Percentiles rank a stretch among this genome's conserved stretches.
Conservation (phyloP, 1,284 basidiomycete species). For the Leucoagaricus sp. region DNA sequence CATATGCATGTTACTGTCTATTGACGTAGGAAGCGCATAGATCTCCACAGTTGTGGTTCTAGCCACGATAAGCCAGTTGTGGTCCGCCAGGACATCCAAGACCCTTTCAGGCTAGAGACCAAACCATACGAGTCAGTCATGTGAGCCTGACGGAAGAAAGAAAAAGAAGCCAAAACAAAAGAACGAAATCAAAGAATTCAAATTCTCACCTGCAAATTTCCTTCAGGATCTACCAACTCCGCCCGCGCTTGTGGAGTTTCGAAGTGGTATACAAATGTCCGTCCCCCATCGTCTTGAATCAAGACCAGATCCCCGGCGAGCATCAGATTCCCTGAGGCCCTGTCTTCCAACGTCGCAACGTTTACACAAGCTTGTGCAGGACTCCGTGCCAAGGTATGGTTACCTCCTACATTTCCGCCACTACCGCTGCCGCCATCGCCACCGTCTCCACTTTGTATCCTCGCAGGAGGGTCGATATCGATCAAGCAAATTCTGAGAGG, state of each 20-base stretch:
- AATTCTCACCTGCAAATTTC: conserved; percentile 4
- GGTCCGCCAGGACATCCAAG: conserved; percentile 39
- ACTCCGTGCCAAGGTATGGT: not conserved
- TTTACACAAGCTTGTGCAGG: conserved; percentile 15
- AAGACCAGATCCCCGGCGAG: conserved; percentile 9
- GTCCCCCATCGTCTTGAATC: conserved; percentile 9
- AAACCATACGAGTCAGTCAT: not conserved
- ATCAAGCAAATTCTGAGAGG: conserved; percentile 12
- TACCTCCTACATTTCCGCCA: not conserved
- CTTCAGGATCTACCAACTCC: conserved; percentile 7
- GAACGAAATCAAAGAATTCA: not conserved
- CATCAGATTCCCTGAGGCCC: conserved; percentile 1
- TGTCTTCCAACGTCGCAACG: conserved; percentile 10
- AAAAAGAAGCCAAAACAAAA: not conserved
- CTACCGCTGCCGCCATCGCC: not conserved
- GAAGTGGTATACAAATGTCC: conserved; percentile 13
- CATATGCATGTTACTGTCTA: conserved; percentile 24
- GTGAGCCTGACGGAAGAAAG: not conserved
- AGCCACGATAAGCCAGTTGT: conserved; percentile 43
- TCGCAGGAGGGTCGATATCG: not conserved
- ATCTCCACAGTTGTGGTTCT: conserved; percentile 42
- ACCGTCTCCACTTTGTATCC: not conserved
- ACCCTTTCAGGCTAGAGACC: conserved; percentile 30
- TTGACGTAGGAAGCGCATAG: conserved; percentile 24
- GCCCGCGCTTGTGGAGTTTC: conserved; percentile 2